Evolutionary conservation across 257 asterid genomes (phyloP).

Genomic region (Lithospermum erythrorhizon): DNA sequence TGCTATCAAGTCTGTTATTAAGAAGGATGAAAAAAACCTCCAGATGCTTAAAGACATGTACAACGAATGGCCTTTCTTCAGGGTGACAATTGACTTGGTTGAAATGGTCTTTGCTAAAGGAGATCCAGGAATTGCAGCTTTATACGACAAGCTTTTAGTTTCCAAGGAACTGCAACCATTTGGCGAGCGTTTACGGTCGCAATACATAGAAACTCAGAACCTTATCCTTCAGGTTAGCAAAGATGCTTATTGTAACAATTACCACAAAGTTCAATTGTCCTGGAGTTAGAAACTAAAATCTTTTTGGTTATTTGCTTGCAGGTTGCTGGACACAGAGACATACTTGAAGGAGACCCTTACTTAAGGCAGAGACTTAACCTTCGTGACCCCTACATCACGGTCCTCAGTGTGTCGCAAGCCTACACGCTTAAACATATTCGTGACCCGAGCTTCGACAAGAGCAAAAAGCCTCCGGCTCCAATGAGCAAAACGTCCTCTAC

Average conservation of each 20-base stretch:
- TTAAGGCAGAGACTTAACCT: constrained; percentile 83
- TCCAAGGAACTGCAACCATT: constrained; percentile 53
- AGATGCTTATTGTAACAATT: background rate
- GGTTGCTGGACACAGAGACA: constrained; percentile 87
- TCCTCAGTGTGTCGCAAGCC: constrained; percentile 60
- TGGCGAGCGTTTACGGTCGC: constrained; percentile 51
- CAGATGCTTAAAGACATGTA: constrained; percentile 81
- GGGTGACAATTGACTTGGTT: constrained; percentile 81
- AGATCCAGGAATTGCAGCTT: constrained; percentile 70
- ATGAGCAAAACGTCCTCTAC: constrained; percentile 72
- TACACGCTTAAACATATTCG: constrained; percentile 78
- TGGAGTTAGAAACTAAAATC: background rate
- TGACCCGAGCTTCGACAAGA: constrained; percentile 58
- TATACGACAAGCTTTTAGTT: constrained; percentile 76
- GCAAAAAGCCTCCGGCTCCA: constrained; percentile 53
- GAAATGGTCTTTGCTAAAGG: constrained; percentile 97
- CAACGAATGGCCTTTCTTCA: constrained; percentile 89
- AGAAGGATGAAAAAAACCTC: constrained; percentile 53
- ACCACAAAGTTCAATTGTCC: background rate
- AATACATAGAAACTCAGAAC: constrained; percentile 50
- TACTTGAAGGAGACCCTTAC: constrained; percentile 92
- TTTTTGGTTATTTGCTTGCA: constrained; percentile 8
- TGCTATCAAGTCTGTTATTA: constrained; percentile 48
- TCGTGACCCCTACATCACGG: constrained; percentile 78
- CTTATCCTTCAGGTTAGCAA: constrained; percentile 60